These are phyloP conservation scores for Rhododendron molle DNA, from an alignment of 148 eudicot genomes.

Conservation along the genomic window DNA sequence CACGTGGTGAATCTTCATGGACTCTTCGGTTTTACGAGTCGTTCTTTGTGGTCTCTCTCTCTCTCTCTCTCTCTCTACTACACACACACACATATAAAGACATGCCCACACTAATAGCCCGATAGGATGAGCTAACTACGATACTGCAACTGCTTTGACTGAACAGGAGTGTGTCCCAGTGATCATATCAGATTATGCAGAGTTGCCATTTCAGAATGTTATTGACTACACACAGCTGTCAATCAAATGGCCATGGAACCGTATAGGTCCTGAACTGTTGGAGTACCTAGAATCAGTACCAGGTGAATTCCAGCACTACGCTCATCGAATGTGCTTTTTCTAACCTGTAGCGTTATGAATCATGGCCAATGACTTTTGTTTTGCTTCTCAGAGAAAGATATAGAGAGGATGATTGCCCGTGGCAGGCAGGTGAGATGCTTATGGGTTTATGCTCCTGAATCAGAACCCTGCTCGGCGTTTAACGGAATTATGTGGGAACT, in stretches of 20 bases:
- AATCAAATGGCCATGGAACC: conserved; percentile 87
- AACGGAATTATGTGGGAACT: conserved; percentile 85
- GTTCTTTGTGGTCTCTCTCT: conserved; percentile 82
- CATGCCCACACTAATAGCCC: not conserved
- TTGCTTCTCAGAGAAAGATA: conserved; percentile 53
- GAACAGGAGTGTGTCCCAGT: conserved; percentile 96
- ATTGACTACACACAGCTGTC: conserved; percentile 79
- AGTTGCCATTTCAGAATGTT: conserved; percentile 86
- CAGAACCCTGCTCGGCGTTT: conserved; percentile 79
- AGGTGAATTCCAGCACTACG: conserved; percentile 36
- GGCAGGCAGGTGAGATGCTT: conserved; percentile 79
- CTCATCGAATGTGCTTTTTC: not conserved
- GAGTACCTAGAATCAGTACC: conserved; percentile 85
- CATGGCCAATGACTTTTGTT: conserved; percentile 2
- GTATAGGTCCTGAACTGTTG: conserved; percentile 68
- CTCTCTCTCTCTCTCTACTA: conserved; percentile 18
- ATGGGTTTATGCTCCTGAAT: conserved; percentile 71
- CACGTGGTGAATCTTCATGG: conserved; percentile 99
- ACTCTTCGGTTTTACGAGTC: conserved; percentile 95
- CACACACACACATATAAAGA: not conserved
- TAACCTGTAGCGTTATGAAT: not conserved
- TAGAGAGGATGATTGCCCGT: conserved; percentile 71
- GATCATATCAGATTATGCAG: conserved; percentile 78
- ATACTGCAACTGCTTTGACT: not conserved
- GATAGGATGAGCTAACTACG: not conserved